These are phyloP conservation scores for Ogataea degrootiae DNA, from an alignment of 805 yeast genomes.

Conservation along the genomic window DNA sequence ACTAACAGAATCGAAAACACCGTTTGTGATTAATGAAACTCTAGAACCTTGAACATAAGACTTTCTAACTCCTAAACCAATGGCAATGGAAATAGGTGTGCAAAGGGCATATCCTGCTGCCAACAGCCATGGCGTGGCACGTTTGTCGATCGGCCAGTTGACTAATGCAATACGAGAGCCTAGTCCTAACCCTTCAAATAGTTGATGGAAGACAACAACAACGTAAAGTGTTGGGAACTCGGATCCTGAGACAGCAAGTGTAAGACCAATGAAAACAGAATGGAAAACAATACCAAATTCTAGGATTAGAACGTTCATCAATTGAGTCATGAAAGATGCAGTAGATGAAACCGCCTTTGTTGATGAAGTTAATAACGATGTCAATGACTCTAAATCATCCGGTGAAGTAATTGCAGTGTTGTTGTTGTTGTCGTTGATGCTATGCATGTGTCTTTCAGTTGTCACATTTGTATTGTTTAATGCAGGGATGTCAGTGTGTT, in stretches of 20 bases:
- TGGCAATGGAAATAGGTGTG: slow-evolving; percentile 72
- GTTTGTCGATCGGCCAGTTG: slow-evolving; percentile 37
- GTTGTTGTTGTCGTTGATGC: no score
- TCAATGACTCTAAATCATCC: background rate
- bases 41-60: slow-evolving; percentile 56
- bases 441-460: no score
- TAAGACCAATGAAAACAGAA: slow-evolving; percentile 75
- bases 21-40: slow-evolving; percentile 59
- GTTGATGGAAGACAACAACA: slow-evolving; percentile 70
- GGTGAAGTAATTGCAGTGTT: background rate
- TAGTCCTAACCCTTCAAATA: slow-evolving; percentile 82
- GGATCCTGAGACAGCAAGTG: slow-evolving; percentile 73
- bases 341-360: slow-evolving; percentile 27
- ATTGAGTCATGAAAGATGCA: slow-evolving; percentile 45
- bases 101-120: slow-evolving; percentile 48
- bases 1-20: slow-evolving; percentile 70
- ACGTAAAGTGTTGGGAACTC: slow-evolving; percentile 69
- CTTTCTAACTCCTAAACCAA: slow-evolving; percentile 71
- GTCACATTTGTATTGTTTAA: no score
- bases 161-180: slow-evolving; percentile 70
- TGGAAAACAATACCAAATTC: slow-evolving; percentile 83
- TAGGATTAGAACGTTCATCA: slow-evolving; percentile 51
- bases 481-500: slow-evolving; percentile 22
- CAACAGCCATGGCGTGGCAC: slow-evolving; percentile 54
- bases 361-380: slow-evolving; percentile 28